A percentile compares a stretch with the other conserved stretches of the same genome.
Conservation (phyloP, 257 asterid species). For the Lithospermum erythrorhizon region DNA sequence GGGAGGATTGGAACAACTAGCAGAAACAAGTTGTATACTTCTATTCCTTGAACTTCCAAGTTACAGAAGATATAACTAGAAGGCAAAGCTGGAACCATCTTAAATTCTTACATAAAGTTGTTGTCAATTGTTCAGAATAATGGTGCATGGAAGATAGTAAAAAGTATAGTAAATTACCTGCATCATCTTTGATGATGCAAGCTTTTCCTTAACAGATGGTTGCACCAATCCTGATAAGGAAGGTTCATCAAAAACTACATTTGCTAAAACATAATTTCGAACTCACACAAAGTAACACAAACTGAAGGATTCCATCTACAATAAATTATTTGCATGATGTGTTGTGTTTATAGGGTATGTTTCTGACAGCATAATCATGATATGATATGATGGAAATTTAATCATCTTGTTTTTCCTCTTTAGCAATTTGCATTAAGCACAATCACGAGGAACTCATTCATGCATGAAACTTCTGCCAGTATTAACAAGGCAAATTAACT, state of each 20-base stretch:
- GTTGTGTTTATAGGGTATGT: not conserved
- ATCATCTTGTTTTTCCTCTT: not conserved
- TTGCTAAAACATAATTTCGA: not conserved
- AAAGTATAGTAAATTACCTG: constrained; percentile 30
- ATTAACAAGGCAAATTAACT: not conserved
- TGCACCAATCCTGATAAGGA: constrained; percentile 56
- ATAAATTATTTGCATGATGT: not conserved
- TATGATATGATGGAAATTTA: not conserved
- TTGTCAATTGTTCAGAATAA: too few species aligned
- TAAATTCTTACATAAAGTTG: not conserved
- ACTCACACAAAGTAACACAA: not conserved
- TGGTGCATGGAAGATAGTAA: constrained; percentile 6
- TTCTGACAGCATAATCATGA: not conserved
- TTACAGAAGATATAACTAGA: not conserved
- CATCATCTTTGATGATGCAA: constrained; percentile 66
- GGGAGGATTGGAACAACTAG: too few species aligned
- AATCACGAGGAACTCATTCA: not conserved
- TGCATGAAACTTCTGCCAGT: not conserved
- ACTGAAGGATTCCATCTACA: not conserved
- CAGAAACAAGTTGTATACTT: too few species aligned
- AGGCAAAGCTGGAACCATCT: not conserved
- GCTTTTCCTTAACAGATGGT: constrained; percentile 77
- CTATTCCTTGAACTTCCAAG: too few species aligned
- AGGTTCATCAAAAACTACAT: constrained; percentile 9
- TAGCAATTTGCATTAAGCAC: not conserved